Evolutionary conservation across 345 rosid species (phyloP), one percentile per base, ranked within the genome.

Genomic region (Lumnitzera racemosa): DNA sequence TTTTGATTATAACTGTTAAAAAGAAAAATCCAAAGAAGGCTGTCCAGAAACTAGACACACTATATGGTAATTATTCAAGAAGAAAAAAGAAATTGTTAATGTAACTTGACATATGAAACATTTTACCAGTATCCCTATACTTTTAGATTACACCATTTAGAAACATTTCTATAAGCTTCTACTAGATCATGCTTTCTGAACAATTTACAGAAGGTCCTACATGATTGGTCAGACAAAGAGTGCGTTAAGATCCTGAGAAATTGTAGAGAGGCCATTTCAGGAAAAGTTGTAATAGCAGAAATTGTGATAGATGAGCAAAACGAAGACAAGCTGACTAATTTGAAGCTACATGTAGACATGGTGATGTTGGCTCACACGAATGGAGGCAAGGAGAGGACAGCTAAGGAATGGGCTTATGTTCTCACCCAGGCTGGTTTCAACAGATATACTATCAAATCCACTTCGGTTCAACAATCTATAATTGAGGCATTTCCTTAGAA

Each of bases 141-240:
- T n/a, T 14, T 3, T 2, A 14, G 15, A 50, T 14, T 14, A 16
- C 4, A 2, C 24, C 55, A 5, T 12, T 1, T 9, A 52, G 24
- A 3, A 9, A n/a, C 13, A 2, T 16, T 1, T 52, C 16, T 12
- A 52, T 52, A 3, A 1, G 2, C 55, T 52, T n/a, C 12, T 54
- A 9, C 25, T 1, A 11, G 51, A 16, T 17, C 49, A 5, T 43
- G 24, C 2, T 13, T 13, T 12, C 15, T 55, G 6, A n/a, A 52
- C 20, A 15, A 23, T 12, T 14, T 61, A 53, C 54, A 82, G 96
- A 67, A 79, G 85, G 80, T 91, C 55, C 67, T 91, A 49, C 91
- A 84, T 24, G 88, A 86, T 6, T 84, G 95, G 96, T 77, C 74
- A 1, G 96, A 91, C 24, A 78, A 74, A 1, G 85, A 88, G 1